A percentile compares a stretch with the other conserved stretches of the same genome.
Evolutionary conservation across 1,284 basidiomycete genomes (phyloP).

Genomic region (Pyrrhoderma noxium): DNA sequence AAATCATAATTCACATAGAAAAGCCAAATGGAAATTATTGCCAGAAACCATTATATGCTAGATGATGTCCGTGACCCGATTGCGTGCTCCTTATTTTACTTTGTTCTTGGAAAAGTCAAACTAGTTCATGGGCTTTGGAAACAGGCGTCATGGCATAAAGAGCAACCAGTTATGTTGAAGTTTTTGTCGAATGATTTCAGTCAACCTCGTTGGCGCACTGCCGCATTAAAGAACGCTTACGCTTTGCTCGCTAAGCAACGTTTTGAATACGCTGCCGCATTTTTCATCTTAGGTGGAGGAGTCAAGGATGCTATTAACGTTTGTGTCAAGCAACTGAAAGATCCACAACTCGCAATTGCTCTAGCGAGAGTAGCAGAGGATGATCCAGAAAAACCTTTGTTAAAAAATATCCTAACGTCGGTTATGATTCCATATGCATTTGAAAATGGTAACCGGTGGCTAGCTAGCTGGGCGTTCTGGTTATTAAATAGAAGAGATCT

Average conservation of each 20-base stretch:
- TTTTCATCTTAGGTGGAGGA: constrained; percentile 89
- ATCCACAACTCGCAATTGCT: constrained; percentile 87
- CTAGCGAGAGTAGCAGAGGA: constrained; percentile 80
- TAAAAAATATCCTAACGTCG: constrained; percentile 62
- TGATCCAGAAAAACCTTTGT: constrained; percentile 73
- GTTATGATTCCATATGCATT: constrained; percentile 83
- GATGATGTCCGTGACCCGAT: constrained; percentile 85
- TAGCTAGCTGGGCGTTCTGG: constrained; percentile 98
- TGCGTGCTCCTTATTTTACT: constrained; percentile 87
- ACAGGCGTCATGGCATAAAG: constrained; percentile 90
- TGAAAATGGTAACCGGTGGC: constrained; percentile 81
- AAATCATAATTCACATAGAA: constrained; percentile 38
- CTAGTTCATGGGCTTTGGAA: constrained; percentile 93
- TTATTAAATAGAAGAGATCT: constrained; percentile 78
- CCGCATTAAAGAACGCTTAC: constrained; percentile 95
- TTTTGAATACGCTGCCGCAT: constrained; percentile 96
- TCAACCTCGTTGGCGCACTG: constrained; percentile 81
- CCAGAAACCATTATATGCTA: constrained; percentile 86
- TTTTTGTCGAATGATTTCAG: constrained; percentile 92
- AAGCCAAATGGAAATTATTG: constrained; percentile 82
- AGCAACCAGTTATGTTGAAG: constrained; percentile 85
- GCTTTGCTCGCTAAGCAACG: constrained; percentile 86
- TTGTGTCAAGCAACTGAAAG: constrained; percentile 80
- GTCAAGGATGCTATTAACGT: constrained; percentile 91
- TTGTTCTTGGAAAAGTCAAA: constrained; percentile 87